Conservation (phyloP, 257 asterid genomes). For the Verbascum thapsus region DNA sequence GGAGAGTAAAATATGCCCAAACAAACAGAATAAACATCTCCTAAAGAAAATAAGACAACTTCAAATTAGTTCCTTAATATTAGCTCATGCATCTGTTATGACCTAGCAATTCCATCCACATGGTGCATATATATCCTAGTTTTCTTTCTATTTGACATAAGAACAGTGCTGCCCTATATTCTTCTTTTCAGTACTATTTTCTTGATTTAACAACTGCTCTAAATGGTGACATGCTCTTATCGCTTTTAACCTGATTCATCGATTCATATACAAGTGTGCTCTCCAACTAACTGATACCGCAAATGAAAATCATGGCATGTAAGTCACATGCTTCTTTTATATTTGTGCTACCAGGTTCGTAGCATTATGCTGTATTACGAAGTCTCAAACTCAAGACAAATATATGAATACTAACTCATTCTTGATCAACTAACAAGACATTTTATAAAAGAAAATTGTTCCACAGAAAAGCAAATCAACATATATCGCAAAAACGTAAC, state of each 20-base stretch:
- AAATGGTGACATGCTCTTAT: not conserved
- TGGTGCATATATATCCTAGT: too few species aligned
- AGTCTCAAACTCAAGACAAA: conserved; percentile 1
- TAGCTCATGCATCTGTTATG: too few species aligned
- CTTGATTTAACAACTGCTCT: not conserved
- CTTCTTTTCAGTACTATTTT: not conserved
- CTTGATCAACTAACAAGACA: conserved; percentile 7
- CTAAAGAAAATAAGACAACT: too few species aligned
- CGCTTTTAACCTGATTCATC: not conserved
- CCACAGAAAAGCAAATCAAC: conserved; percentile 17
- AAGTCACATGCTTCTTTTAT: conserved; percentile 14
- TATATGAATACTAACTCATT: not conserved
- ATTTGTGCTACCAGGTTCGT: not conserved
- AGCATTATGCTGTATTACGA: not conserved
- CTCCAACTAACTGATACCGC: not conserved
- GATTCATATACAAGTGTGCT: not conserved
- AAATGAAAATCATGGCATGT: not conserved
- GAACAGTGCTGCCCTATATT: not conserved
- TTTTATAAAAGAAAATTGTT: not conserved
- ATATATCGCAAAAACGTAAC: conserved; percentile 11
- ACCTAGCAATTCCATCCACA: too few species aligned
- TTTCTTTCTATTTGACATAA: not conserved
- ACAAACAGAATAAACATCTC: too few species aligned
- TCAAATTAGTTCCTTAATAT: not conserved
- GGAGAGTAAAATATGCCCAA: too few species aligned